These are phyloP conservation scores for Leptographium flavum DNA, from an alignment of 2,329 filamentous ascomycete species.

Conservation along the genomic window DNA sequence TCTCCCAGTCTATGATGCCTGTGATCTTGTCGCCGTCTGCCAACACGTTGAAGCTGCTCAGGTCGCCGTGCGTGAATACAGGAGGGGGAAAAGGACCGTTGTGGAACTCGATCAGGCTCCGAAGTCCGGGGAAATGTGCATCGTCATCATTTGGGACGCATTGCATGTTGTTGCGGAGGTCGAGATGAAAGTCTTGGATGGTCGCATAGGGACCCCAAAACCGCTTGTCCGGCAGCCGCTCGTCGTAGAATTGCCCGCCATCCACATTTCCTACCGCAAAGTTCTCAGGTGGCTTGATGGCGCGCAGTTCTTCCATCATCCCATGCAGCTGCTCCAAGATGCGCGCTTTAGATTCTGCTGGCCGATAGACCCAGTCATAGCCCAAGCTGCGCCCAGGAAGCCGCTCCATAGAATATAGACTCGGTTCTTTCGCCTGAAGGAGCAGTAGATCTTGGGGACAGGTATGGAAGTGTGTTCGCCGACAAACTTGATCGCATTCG, in stretches of 20 bases:
- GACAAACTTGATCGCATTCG: constrained; percentile 2
- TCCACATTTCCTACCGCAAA: background rate
- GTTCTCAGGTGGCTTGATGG: background rate
- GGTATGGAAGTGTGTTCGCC: constrained; percentile 1
- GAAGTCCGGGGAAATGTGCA: background rate
- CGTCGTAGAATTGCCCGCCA: background rate
- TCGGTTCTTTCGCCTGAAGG: background rate
- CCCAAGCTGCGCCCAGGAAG: background rate
- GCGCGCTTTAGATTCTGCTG: background rate
- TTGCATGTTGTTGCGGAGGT: background rate
- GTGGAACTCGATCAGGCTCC: background rate
- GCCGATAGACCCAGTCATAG: background rate
- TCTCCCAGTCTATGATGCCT: constrained; percentile 33
- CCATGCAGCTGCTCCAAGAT: background rate
- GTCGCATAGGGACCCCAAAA: constrained; percentile 1
- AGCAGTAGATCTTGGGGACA: constrained; percentile 4
- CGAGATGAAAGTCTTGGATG: constrained; percentile 1
- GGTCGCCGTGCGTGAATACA: constrained; percentile 40
- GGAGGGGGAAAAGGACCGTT: background rate
- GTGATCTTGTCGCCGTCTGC: constrained; percentile 22
- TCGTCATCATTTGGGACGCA: background rate
- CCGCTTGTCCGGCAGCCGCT: background rate
- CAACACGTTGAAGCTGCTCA: constrained; percentile 35
- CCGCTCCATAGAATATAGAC: constrained; percentile 6
- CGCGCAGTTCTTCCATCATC: background rate